phyloP scores from a whole-genome alignment of 257 asterid genomes.

The Leptodermis oblonga region DNA sequence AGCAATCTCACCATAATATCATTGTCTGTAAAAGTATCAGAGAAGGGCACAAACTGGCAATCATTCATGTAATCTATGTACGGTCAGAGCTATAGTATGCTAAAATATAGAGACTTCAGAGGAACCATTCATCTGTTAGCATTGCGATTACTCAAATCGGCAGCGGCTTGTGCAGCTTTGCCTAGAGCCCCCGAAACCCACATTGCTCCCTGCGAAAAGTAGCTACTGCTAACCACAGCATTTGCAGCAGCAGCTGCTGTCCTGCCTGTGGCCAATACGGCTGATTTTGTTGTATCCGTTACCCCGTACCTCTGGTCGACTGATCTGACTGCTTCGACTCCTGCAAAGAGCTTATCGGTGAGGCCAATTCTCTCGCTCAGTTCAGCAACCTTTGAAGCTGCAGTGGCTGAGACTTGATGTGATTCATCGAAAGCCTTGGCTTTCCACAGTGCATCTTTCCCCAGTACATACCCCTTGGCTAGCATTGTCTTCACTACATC shows the following conservation, averaged over 20 bases:
- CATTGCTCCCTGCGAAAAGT: constrained; percentile 80
- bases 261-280: constrained; percentile 76
- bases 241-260: constrained; percentile 73
- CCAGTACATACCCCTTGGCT: constrained; percentile 70
- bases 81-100: background rate
- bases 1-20: too few species aligned
- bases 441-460: constrained; percentile 72
- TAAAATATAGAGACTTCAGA: background rate
- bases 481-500: constrained; percentile 82
- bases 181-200: constrained; percentile 80
- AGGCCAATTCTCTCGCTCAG: constrained; percentile 72
- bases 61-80: background rate
- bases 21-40: too few species aligned
- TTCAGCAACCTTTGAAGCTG: constrained; percentile 88
- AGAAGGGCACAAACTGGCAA: too few species aligned
- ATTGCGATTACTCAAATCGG: constrained; percentile 63
- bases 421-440: constrained; percentile 90
- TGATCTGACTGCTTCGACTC: constrained; percentile 67
- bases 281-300: constrained; percentile 58
- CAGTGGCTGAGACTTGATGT: constrained; percentile 83
- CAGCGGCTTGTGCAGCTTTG: constrained; percentile 77
- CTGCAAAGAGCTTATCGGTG: constrained; percentile 70
- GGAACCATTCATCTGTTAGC: constrained; percentile 30
- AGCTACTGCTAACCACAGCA: constrained; percentile 67
- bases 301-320: constrained; percentile 65